Percentiles rank a stretch among this genome's conserved stretches.
Evolutionary conservation across 1,284 basidiomycete genomes (phyloP).

Genomic region (Ceratobasidium sp.): DNA sequence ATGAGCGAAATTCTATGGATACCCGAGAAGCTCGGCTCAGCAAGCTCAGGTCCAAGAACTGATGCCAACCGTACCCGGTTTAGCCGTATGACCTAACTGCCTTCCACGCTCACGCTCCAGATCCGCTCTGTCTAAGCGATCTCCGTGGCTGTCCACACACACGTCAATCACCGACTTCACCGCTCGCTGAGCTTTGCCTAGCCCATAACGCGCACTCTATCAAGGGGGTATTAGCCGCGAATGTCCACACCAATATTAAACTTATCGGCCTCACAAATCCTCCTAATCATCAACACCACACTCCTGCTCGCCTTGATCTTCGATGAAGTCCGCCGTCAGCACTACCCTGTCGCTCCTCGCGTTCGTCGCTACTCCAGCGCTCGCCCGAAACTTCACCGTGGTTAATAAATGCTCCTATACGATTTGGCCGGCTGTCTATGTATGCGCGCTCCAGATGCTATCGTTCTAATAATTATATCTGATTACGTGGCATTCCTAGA

Average conservation of each 20-base stretch:
- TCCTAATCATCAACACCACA: constrained; percentile 16
- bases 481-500: constrained; percentile 26
- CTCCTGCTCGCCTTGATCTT: constrained; percentile 33
- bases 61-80: not conserved
- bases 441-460: constrained; percentile 42
- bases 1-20: not conserved
- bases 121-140: not conserved
- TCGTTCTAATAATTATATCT: constrained; percentile 51
- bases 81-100: not conserved
- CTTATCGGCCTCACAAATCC: constrained; percentile 12
- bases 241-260: constrained; percentile 10
- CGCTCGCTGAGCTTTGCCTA: not conserved
- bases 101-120: not conserved
- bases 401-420: constrained; percentile 41
- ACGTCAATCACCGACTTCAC: not conserved
- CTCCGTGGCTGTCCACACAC: not conserved
- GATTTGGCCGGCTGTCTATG: constrained; percentile 49
- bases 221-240: not conserved
- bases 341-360: constrained; percentile 51
- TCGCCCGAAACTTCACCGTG: constrained; percentile 62
- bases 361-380: constrained; percentile 50
- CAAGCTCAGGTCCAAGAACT: not conserved
- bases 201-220: not conserved
- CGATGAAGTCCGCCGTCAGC: constrained; percentile 41
- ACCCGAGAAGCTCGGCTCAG: constrained; percentile 3